Percentiles rank a stretch among this genome's conserved stretches.
phyloP scores from a whole-genome alignment of 108 stramenopile species.

The Mayamaea pseudoterrestris region DNA sequence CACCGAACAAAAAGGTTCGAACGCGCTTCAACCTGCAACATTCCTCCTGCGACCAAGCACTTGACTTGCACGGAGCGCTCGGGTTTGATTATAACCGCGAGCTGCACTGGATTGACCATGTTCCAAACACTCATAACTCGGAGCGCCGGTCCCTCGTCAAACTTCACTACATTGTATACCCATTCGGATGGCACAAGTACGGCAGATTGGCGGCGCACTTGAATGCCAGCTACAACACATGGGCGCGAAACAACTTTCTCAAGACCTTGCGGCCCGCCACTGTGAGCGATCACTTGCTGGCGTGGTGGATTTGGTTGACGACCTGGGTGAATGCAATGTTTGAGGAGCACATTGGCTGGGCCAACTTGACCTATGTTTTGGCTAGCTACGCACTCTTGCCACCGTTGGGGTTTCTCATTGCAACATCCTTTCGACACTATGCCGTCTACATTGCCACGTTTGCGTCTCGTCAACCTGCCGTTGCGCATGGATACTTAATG shows the following conservation, averaged over 20 bases:
- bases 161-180: constrained; percentile 39
- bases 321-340: constrained; percentile 32
- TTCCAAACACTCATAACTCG: constrained; percentile 24
- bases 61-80: constrained; percentile 28
- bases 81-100: constrained; percentile 54
- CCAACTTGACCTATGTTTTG: constrained; percentile 26
- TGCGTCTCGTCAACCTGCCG: constrained; percentile 35
- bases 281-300: constrained; percentile 17
- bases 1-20: constrained; percentile 40
- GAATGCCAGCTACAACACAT: constrained; percentile 37
- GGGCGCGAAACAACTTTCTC: constrained; percentile 45
- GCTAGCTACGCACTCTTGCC: constrained; percentile 12
- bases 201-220: constrained; percentile 23
- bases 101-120: constrained; percentile 50
- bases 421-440: constrained; percentile 43
- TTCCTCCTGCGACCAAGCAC: constrained; percentile 19
- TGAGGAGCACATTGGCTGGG: constrained; percentile 32
- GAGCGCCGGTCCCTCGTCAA: constrained; percentile 42
- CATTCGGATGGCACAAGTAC: constrained; percentile 44
- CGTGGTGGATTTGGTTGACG: constrained; percentile 51
- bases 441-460: constrained; percentile 37
- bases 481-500: constrained; percentile 37
- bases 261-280: constrained; percentile 21
- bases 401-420: constrained; percentile 24
- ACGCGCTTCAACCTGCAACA: constrained; percentile 45